These are phyloP conservation scores for Candida takata DNA, from an alignment of 805 yeast species.

Conservation along the genomic window DNA sequence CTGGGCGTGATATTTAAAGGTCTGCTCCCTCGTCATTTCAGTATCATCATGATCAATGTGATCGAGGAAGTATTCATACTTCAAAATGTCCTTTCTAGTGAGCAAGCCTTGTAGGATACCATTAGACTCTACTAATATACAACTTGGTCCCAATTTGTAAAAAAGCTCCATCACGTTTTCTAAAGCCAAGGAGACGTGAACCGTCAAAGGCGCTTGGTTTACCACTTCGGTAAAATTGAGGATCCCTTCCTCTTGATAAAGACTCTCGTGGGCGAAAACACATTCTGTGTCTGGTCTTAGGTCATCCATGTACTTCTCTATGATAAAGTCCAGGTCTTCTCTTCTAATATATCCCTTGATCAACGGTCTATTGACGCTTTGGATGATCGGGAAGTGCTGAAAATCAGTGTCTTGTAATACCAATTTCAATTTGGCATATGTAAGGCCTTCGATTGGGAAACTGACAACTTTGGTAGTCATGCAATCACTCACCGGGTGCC, in stretches of 20 bases:
- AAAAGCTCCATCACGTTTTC: constrained; percentile 63
- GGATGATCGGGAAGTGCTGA: constrained; percentile 50
- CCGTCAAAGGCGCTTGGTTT: constrained; percentile 55
- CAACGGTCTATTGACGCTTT: constrained; percentile 29
- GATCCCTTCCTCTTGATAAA: constrained; percentile 7
- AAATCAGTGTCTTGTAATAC: constrained; percentile 30
- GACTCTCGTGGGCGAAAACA: constrained; percentile 3
- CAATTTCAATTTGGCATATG: constrained; percentile 27
- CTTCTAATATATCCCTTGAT: constrained; percentile 42
- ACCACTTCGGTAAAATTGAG: constrained; percentile 28
- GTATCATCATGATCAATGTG: constrained; percentile 7
- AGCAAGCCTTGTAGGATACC: constrained; percentile 68
- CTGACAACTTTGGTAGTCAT: constrained; percentile 46
- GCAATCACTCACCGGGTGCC: constrained; percentile 42
- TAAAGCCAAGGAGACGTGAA: constrained; percentile 45
- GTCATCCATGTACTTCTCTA: constrained; percentile 26
- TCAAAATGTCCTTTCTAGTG: constrained; percentile 76
- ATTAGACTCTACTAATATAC: constrained; percentile 55
- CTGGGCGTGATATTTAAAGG: constrained; percentile 9
- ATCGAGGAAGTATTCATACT: constrained; percentile 40
- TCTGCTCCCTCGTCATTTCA: constrained; percentile 7
- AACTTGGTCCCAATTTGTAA: constrained; percentile 71
- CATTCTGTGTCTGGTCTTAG: constrained; percentile 15
- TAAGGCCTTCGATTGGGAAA: constrained; percentile 32
- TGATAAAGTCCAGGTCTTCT: constrained; percentile 30